Conservation (phyloP, 768 basidiomycete genomes). For the Solioccasus polychromus region DNA sequence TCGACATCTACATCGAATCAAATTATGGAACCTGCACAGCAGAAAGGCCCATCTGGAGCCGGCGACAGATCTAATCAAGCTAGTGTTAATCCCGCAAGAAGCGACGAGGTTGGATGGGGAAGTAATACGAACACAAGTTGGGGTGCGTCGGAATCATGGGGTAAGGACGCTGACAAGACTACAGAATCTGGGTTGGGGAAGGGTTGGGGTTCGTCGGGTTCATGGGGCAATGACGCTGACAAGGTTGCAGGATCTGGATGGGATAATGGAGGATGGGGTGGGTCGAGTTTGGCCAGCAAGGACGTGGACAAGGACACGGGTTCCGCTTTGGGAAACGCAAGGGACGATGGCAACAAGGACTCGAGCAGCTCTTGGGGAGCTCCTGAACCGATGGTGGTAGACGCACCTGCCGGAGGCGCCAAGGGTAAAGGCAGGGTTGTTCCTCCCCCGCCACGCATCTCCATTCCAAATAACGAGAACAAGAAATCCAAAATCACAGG, state of each 20-base stretch:
- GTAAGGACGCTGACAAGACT: background rate
- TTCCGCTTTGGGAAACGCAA: background rate
- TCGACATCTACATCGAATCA: constrained; percentile 6
- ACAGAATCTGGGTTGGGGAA: constrained; percentile 8
- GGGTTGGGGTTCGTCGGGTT: background rate
- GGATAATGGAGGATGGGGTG: constrained; percentile 3
- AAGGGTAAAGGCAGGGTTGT: constrained; percentile 12
- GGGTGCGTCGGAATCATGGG: background rate
- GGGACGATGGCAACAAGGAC: constrained; percentile 1
- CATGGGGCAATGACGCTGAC: background rate
- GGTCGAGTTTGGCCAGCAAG: background rate
- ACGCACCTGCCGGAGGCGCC: background rate
- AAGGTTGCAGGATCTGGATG: background rate
- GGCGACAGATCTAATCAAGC: background rate
- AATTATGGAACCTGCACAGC: background rate
- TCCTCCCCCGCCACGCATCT: constrained; percentile 25
- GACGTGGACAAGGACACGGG: background rate
- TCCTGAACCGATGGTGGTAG: constrained; percentile 12
- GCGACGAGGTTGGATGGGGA: background rate
- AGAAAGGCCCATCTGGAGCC: background rate
- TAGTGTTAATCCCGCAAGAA: background rate
- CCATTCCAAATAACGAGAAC: constrained; percentile 17
- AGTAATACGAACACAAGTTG: background rate
- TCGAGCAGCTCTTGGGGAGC: background rate
- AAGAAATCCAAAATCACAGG: constrained; percentile 17